Percentiles rank a stretch among this genome's conserved stretches.
phyloP scores from a whole-genome alignment of 2,329 filamentous ascomycete species.

The Aspergillus caelatus region DNA sequence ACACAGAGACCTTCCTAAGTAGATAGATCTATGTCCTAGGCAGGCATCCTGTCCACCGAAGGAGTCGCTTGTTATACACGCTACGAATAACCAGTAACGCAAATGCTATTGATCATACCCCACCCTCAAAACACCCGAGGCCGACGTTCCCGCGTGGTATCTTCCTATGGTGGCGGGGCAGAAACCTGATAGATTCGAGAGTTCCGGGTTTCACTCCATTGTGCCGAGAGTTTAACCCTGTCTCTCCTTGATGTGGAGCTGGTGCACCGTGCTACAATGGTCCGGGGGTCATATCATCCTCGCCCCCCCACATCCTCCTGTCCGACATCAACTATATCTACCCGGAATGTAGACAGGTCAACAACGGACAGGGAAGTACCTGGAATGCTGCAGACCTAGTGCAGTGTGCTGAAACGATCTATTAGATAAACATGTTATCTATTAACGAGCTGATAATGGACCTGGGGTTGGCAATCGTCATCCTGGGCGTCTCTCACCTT shows the following conservation, averaged over 20 bases:
- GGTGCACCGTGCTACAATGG: neutral
- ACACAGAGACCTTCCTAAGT: too few relatives aligned
- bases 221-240: neutral
- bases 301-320: neutral
- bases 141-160: neutral
- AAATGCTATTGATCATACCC: neutral
- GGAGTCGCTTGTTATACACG: neutral
- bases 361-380: neutral
- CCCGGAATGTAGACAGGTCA: neutral
- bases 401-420: neutral
- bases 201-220: neutral
- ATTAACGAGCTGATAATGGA: neutral
- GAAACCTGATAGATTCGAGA: neutral
- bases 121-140: neutral
- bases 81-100: neutral
- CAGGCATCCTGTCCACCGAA: too few relatives aligned
- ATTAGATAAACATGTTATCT: neutral
- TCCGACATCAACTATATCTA: neutral
- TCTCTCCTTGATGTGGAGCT: neutral
- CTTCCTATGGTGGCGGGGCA: neutral
- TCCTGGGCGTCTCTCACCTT: neutral
- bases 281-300: neutral
- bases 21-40: too few relatives aligned
- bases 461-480: neutral
- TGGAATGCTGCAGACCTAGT: neutral